Evolutionary conservation across 805 yeast genomes (phyloP).

Genomic region (Cyberlindnera lachancei): DNA sequence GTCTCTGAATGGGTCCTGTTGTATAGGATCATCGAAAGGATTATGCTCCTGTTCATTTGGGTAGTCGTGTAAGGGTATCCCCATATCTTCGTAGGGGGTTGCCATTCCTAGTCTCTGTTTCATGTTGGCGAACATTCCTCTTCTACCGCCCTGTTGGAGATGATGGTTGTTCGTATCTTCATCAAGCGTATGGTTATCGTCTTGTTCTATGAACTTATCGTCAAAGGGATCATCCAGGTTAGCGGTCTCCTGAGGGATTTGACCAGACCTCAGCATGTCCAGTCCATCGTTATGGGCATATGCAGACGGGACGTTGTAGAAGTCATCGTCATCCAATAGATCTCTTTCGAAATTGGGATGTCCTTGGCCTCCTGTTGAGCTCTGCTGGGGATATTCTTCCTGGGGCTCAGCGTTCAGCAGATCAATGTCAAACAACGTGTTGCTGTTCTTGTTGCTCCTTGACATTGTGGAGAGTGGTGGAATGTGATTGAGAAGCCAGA

Average conservation of each 20-base stretch:
- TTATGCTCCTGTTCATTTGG: constrained; percentile 7
- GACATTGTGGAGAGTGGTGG: too few species aligned
- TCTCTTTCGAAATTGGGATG: too few species aligned
- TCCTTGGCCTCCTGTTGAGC: constrained; percentile 6
- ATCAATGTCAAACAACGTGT: constrained; percentile 34
- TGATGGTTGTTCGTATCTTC: not conserved
- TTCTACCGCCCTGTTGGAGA: constrained; percentile 2
- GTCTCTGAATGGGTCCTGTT: constrained; percentile 20
- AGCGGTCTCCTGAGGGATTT: constrained; percentile 26
- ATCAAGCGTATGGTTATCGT: constrained; percentile 19
- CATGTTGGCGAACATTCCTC: constrained; percentile 16
- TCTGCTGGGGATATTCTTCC: not conserved
- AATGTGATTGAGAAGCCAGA: too few species aligned
- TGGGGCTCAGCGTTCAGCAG: too few species aligned
- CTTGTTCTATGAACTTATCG: constrained; percentile 30
- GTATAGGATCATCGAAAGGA: too few species aligned
- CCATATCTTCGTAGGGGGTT: constrained; percentile 20
- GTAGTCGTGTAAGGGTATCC: constrained; percentile 19
- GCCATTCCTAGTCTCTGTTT: constrained; percentile 18
- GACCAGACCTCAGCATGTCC: constrained; percentile 19
- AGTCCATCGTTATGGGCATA: constrained; percentile 9
- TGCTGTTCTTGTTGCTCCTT: constrained; percentile 8
- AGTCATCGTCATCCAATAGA: constrained; percentile 11
- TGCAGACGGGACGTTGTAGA: constrained; percentile 8
- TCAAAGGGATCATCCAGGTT: constrained; percentile 27